Evolutionary conservation across 208 protist species (phyloP).

Genomic region (Leishmania major): DNA sequence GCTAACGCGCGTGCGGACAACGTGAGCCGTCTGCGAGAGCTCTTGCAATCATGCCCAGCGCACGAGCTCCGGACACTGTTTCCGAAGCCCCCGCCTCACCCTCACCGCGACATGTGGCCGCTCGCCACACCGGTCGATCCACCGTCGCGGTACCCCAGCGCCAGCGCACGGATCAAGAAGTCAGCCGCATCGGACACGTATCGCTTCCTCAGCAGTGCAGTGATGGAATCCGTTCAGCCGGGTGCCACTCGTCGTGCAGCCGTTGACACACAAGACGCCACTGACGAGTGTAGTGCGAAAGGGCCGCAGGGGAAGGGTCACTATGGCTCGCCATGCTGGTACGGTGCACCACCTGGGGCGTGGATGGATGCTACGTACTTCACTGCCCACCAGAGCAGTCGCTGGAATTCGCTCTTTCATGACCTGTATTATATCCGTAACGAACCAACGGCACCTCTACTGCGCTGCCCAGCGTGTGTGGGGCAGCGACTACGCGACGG

Average conservation of each 20-base stretch:
- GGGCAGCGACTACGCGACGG: neutral
- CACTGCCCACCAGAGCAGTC: neutral
- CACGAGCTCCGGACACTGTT: neutral
- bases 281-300: neutral
- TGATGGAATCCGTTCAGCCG: neutral
- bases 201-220: neutral
- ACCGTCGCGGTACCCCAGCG: neutral
- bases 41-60: conserved; percentile 2
- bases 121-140: conserved; percentile 1
- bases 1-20: conserved; percentile 2
- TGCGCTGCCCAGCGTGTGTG: conserved; percentile 43
- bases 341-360: conserved; percentile 25
- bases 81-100: neutral
- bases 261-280: neutral
- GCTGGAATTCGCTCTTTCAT: conserved; percentile 34
- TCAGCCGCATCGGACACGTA: neutral
- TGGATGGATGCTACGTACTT: conserved; percentile 34
- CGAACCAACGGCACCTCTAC: conserved; percentile 36
- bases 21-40: conserved; percentile 12
- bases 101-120: conserved; percentile 6
- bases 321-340: conserved; percentile 16
- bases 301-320: neutral
- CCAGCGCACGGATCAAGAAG: neutral
- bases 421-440: conserved; percentile 19
- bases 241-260: neutral